Evolutionary conservation across 2,329 filamentous ascomycete genomes (phyloP), one percentile per base, ranked within the genome.

Genomic region (Trichoderma oligosporum): DNA sequence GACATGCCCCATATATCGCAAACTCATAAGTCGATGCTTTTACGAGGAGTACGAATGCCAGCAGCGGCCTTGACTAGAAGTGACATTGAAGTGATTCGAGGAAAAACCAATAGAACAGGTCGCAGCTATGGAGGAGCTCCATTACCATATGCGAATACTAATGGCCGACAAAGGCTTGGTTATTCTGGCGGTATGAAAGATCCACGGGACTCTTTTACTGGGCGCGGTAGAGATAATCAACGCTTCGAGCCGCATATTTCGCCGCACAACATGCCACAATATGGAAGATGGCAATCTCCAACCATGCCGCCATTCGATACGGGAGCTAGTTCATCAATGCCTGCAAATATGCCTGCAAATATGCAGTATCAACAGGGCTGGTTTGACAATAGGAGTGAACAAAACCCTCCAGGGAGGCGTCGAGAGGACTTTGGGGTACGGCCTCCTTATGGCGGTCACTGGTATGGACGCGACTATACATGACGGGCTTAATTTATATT

Each of bases 21-120:
- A 65, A 77, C 84, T 4, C 94, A 99, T 74, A 97, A 97, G 70
- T 97, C 92, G 5, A 95, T 96, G 88, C 81, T 99, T 12, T 80
- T 99, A 33, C 86, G 91, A 2, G 94, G 94, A 11, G 85, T 92
- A 36, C 85, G 87, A 65, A 80, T 92, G 57, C 84, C 88, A 4
- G 74, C 80, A 2, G 84, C 89, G 1, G 87, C 84, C 8, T 82
- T 99, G 1, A 88, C 89, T 57, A 80, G 83, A 31, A 82, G 82
- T 58, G 92, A 97, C 67, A 84, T 93, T 54, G 87, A 92, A 62
- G 79, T 82, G 7, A 82, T 92, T 41, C 84, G 85, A 67, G 80
- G 81, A 53, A 86, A 87, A 68, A 77, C 86, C 31, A 77, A 82
- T 55, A 81, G 82, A 60, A 78, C 61, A 8, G 71, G 71, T 1